These are phyloP conservation scores for Dictyostelium purpureum DNA, from an alignment of 78 protist species.

Conservation along the genomic window DNA sequence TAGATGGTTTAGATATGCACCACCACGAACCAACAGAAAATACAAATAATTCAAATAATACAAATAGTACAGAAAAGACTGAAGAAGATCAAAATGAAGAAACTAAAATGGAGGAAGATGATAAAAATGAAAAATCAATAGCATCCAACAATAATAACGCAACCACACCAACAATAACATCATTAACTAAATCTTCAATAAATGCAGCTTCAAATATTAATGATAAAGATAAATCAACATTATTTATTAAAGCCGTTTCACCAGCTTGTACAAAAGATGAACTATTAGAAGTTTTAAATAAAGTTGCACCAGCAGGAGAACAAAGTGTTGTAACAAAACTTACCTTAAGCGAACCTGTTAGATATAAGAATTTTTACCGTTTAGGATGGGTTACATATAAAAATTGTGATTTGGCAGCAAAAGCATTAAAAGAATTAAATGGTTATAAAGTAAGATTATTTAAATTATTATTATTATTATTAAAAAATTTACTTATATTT, in stretches of 20 bases:
- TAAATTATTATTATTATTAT: neutral
- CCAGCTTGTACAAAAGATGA: slow-evolving; percentile 82
- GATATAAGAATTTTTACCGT: slow-evolving; percentile 72
- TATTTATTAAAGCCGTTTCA: slow-evolving; percentile 73
- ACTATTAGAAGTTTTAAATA: slow-evolving; percentile 64
- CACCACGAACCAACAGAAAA: slow-evolving; percentile 14
- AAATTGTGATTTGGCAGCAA: slow-evolving; percentile 12
- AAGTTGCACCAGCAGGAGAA: slow-evolving; percentile 44
- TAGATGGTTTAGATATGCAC: slow-evolving; percentile 15
- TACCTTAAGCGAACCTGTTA: slow-evolving; percentile 64
- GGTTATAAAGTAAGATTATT: slow-evolving; percentile 42
- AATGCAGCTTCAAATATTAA: neutral
- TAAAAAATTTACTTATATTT: too few species aligned
- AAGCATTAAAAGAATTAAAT: slow-evolving; percentile 68
- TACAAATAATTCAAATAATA: neutral
- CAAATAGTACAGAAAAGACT: neutral
- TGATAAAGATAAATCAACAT: slow-evolving; percentile 34
- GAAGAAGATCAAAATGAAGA: neutral
- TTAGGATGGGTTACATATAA: slow-evolving; percentile 75
- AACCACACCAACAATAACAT: neutral
- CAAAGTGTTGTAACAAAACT: slow-evolving; percentile 33
- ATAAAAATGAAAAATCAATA: too few species aligned
- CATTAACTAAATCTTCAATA: neutral
- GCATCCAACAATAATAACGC: neutral
- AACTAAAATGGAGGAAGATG: neutral